Conservation (phyloP, 2,329 filamentous ascomycete species). For the Cercospora canescens region DNA sequence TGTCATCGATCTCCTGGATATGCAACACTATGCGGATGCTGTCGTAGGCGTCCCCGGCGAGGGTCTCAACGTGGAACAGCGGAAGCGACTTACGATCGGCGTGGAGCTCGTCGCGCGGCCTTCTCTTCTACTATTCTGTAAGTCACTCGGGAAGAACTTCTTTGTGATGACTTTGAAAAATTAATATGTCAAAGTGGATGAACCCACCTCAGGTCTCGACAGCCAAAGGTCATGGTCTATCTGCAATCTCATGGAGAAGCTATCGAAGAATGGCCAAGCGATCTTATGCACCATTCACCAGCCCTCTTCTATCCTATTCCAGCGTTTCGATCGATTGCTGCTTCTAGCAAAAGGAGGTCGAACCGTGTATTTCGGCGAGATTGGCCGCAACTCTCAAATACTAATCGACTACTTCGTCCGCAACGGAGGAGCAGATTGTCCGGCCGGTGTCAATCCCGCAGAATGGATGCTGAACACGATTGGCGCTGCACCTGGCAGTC, state of each 20-base stretch:
- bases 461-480: slow-evolving; percentile 68
- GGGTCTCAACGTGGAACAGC: slow-evolving; percentile 61
- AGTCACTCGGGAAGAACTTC: too few relatives aligned
- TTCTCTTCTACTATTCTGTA: slow-evolving; percentile 62
- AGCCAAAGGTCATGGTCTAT: slow-evolving; percentile 65
- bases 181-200: too few relatives aligned
- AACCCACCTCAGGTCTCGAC: slow-evolving; percentile 62
- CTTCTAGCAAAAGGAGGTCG: slow-evolving; percentile 46
- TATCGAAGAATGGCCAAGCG: slow-evolving; percentile 53
- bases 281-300: slow-evolving; percentile 52
- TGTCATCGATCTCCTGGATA: slow-evolving; percentile 65
- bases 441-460: slow-evolving; percentile 63
- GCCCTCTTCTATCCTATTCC: slow-evolving; percentile 46
- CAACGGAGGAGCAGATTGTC: slow-evolving; percentile 62
- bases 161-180: too few relatives aligned
- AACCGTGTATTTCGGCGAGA: slow-evolving; percentile 51
- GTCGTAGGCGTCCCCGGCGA: slow-evolving; percentile 64
- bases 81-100: slow-evolving; percentile 63
- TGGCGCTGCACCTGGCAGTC: slow-evolving; percentile 34
- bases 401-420: slow-evolving; percentile 58
- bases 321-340: slow-evolving; percentile 47
- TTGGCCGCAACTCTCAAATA: slow-evolving; percentile 43
- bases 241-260: slow-evolving; percentile 60
- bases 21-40: slow-evolving; percentile 64
- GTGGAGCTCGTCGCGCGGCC: slow-evolving; percentile 45